A percentile compares a stretch with the other conserved stretches of the same genome.
phyloP scores from a whole-genome alignment of 306 rosid genomes.

The Lathyrus sativus region DNA sequence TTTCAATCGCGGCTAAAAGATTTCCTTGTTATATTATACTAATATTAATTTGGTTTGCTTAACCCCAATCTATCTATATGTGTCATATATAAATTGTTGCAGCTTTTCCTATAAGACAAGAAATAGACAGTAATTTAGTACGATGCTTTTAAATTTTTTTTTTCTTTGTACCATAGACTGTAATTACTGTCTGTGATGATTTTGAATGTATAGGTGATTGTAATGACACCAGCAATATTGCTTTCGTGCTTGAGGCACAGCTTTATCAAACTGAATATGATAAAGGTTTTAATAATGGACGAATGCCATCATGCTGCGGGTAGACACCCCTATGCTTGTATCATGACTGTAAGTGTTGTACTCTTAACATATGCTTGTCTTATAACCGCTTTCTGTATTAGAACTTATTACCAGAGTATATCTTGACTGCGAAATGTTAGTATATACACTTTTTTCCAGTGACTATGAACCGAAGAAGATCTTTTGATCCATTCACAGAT shows the following conservation, averaged over 20 bases:
- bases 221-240: constrained; percentile 84
- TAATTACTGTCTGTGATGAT: constrained; percentile 11
- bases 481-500: neutral
- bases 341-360: constrained; percentile 67
- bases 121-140: constrained; percentile 3
- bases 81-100: neutral
- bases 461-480: constrained; percentile 1
- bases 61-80: neutral
- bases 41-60: constrained; percentile 9
- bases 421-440: constrained; percentile 10
- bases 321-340: constrained; percentile 64
- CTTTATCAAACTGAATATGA: constrained; percentile 68
- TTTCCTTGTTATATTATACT: neutral
- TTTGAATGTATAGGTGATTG: constrained; percentile 64
- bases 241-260: constrained; percentile 67
- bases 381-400: constrained; percentile 5
- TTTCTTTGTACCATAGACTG: neutral
- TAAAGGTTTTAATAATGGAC: constrained; percentile 76
- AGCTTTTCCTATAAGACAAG: neutral
- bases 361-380: constrained; percentile 14
- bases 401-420: constrained; percentile 13
- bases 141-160: too few species aligned
- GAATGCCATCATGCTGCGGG: constrained; percentile 93
- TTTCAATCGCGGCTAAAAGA: neutral
- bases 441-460: constrained; percentile 3